A percentile compares a stretch with the other conserved stretches of the same genome.
phyloP scores from a whole-genome alignment of 306 rosid species.

The Pyrus pyrifolia region DNA sequence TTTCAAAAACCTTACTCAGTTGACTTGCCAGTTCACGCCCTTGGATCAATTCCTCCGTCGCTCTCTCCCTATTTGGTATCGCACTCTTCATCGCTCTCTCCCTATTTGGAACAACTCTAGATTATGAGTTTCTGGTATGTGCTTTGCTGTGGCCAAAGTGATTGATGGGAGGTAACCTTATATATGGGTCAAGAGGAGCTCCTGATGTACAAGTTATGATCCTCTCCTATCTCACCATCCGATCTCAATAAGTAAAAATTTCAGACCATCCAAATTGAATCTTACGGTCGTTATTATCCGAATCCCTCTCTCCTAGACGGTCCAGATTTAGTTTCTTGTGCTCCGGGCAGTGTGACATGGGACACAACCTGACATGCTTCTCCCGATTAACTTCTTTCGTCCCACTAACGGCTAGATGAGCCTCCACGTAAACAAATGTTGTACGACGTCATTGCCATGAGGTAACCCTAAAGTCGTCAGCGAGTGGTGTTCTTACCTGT shows the following conservation, averaged over 20 bases:
- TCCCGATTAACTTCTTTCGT: background rate
- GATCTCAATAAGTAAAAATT: no score
- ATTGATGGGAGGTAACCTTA: background rate
- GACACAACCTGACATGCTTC: background rate
- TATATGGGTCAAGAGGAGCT: background rate
- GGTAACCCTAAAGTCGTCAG: background rate
- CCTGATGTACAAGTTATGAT: background rate
- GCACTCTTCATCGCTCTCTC: constrained; percentile 3
- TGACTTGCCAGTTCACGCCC: constrained; percentile 34
- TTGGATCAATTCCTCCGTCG: constrained; percentile 29
- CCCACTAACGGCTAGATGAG: background rate
- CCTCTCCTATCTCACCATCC: no score
- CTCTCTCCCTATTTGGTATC: constrained; percentile 3
- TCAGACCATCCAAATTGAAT: no score
- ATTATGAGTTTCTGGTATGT: background rate
- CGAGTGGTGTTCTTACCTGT: background rate
- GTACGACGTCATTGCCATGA: background rate
- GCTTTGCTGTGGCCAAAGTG: background rate
- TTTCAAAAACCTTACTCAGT: constrained; percentile 21
- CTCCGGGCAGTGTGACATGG: background rate
- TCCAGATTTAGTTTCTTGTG: no score
- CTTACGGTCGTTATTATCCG: no score
- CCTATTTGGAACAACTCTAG: background rate
- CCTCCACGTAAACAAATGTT: background rate
- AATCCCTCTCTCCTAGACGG: no score